Evolutionary conservation across 139 green algal genomes (phyloP), one percentile per base, ranked within the genome.

Genomic region (Closterium sp.): DNA sequence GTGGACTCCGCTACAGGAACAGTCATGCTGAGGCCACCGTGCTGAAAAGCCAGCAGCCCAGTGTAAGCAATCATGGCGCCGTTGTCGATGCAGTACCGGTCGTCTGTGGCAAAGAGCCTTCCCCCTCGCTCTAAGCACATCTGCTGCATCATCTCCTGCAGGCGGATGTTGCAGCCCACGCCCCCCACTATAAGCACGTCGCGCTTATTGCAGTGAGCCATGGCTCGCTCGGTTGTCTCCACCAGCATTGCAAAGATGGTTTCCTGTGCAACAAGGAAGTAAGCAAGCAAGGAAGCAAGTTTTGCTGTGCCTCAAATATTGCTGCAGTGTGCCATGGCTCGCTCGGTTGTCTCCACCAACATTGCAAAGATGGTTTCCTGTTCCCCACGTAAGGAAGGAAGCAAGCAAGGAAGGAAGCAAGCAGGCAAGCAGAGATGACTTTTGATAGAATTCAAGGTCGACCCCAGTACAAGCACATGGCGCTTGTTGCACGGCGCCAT

Each of bases 31-130:
- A 50, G 38, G 7, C 38, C 38, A 9, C 95, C 96, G 50, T 94
- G 88, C 70, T 95, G 90, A 70, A 97, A 96, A 9, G 96, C 96
- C 34, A 98, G 94, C 87, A 98, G 86, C 3, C 97, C 97, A 27
- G 97, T 96, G 96, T 97, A 98, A 10, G 97, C 97, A 92, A 99
- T 98, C 97, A 99, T 99, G 45, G 97, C 97, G 84, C 97, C 97
- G 90, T 99, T 99, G 96, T 99, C 97, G 70, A 99, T 97, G 93
- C 97, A 99, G 93, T 98, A 99, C 3, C 93, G 79, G 22, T 97
- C 96, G 85, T 97, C 96, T 27, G 95, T 97, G 4, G 95, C 95
- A 88, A 96, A 97, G 73, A 97, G 92, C 86, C 90, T 93, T 1
- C 96, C 97, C 1, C 96, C 96, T 9, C 97, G 38, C 7, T 50